Percentiles rank a stretch among this genome's conserved stretches.
Conservation (phyloP, 176 grass and related monocot genomes). For the Cenchrus americanus region DNA sequence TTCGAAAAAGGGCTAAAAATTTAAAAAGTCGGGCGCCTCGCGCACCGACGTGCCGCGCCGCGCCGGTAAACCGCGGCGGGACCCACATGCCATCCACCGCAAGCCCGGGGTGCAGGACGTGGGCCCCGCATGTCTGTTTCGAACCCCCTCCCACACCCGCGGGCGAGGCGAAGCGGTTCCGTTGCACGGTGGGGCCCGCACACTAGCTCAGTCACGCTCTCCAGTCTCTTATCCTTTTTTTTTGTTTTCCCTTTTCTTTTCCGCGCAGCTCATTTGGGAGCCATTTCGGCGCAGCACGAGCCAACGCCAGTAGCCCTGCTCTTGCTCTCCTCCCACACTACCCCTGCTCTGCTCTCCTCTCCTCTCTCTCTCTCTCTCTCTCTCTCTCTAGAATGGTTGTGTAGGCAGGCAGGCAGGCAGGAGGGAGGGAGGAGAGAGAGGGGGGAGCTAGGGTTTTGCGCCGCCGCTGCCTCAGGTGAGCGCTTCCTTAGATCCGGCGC, state of each 20-base stretch:
- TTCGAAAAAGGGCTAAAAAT: too few relatives aligned
- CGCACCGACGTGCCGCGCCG: not conserved
- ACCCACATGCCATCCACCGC: not conserved
- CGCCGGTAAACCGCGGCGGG: not conserved
- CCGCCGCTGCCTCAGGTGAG: slow-evolving; percentile 34
- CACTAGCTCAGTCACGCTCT: slow-evolving; percentile 6
- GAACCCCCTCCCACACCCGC: not conserved
- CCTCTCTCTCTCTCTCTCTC: not conserved
- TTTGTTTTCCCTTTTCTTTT: not conserved
- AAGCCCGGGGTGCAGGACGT: not conserved
- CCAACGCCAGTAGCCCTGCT: not conserved
- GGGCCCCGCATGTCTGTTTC: not conserved
- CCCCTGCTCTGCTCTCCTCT: not conserved
- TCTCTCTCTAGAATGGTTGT: slow-evolving; percentile 44
- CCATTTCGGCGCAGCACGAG: slow-evolving; percentile 31
- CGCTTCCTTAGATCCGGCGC: slow-evolving; percentile 45
- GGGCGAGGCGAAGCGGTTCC: not conserved
- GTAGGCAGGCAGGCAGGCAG: slow-evolving; percentile 38
- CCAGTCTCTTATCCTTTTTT: not conserved
- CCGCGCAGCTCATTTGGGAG: slow-evolving; percentile 2
- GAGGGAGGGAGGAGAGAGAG: not conserved
- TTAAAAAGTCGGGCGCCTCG: too few relatives aligned
- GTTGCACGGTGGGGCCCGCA: slow-evolving; percentile 38
- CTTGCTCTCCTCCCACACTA: not conserved
- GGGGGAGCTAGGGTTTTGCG: slow-evolving; percentile 54